A percentile compares a stretch with the other conserved stretches of the same genome.
These are phyloP conservation scores for Hypoxylon fragiforme DNA, from an alignment of 495 filamentous ascomycete species.

Conservation along the genomic window DNA sequence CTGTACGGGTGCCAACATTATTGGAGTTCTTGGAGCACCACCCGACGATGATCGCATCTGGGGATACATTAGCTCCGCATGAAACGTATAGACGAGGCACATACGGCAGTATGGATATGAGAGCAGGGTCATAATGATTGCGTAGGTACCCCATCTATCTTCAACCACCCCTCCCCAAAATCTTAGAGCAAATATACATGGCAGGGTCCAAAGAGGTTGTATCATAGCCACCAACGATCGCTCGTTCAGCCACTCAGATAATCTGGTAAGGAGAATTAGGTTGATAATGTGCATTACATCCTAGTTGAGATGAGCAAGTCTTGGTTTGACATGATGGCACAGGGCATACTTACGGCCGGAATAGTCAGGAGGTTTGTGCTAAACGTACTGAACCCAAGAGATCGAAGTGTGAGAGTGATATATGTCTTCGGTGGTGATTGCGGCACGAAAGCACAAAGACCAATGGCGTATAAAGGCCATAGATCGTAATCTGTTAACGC, in stretches of 20 bases:
- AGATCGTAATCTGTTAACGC: constrained; percentile 70
- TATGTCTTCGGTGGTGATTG: constrained; percentile 59
- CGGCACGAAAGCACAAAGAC: constrained; percentile 63
- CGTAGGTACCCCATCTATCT: constrained; percentile 58
- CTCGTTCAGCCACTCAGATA: constrained; percentile 63
- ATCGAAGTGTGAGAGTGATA: constrained; percentile 64
- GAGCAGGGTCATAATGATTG: constrained; percentile 56
- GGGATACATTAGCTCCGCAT: not conserved
- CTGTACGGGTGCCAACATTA: constrained; percentile 68
- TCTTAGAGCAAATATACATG: constrained; percentile 56
- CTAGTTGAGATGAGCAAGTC: constrained; percentile 22
- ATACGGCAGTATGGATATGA: constrained; percentile 46
- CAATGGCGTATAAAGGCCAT: constrained; percentile 72
- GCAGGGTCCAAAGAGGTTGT: constrained; percentile 61
- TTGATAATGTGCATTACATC: constrained; percentile 53
- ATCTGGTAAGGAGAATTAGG: constrained; percentile 55
- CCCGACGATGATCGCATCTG: constrained; percentile 64
- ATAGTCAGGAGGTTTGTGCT: constrained; percentile 72
- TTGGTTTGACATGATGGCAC: not conserved
- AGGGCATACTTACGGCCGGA: constrained; percentile 47
- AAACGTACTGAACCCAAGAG: constrained; percentile 67
- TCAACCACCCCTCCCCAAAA: constrained; percentile 39
- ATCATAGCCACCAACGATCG: constrained; percentile 57
- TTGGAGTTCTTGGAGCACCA: constrained; percentile 67
- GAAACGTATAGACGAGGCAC: not conserved